Conservation (phyloP, 805 yeast species). For the Starmera dryadoides region DNA sequence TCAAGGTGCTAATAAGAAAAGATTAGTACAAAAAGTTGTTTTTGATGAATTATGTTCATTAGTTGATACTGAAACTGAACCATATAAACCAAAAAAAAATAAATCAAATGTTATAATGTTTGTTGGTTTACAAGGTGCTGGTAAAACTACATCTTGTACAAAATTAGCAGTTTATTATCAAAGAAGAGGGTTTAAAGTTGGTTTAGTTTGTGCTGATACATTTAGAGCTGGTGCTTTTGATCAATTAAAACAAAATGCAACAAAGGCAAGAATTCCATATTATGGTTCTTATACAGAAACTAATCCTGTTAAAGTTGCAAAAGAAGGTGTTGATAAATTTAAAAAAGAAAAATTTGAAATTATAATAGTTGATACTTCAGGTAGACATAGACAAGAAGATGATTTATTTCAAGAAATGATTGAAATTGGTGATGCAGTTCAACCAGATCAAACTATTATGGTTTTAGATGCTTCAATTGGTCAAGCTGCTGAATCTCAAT, state of each 20-base stretch:
- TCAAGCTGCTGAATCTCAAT: constrained; percentile 95
- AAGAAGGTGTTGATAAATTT: constrained; percentile 87
- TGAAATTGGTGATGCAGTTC: constrained; percentile 80
- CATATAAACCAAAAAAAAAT: constrained; percentile 84
- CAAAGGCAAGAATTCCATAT: constrained; percentile 88
- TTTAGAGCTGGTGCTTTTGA: constrained; percentile 99
- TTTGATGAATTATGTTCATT: constrained; percentile 86
- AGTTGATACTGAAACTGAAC: constrained; percentile 59
- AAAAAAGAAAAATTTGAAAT: constrained; percentile 87
- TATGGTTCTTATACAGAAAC: constrained; percentile 94
- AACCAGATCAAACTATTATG: constrained; percentile 96
- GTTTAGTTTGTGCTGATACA: constrained; percentile 97
- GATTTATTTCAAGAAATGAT: constrained; percentile 91
- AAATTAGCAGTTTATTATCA: constrained; percentile 92
- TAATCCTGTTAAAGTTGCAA: constrained; percentile 88
- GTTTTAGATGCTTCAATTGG: constrained; percentile 96
- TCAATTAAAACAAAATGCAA: constrained; percentile 95
- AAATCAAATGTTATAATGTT: constrained; percentile 82
- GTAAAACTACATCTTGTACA: constrained; percentile 97
- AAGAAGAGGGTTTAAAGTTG: constrained; percentile 88
- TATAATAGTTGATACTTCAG: constrained; percentile 95
- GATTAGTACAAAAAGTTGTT: constrained; percentile 81
- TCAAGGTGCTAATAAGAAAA: constrained; percentile 60
- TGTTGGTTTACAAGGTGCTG: constrained; percentile 98
- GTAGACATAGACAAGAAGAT: constrained; percentile 93